Conservation (phyloP, 164 flowering plant genomes). For the Nelumbo lutea region DNA sequence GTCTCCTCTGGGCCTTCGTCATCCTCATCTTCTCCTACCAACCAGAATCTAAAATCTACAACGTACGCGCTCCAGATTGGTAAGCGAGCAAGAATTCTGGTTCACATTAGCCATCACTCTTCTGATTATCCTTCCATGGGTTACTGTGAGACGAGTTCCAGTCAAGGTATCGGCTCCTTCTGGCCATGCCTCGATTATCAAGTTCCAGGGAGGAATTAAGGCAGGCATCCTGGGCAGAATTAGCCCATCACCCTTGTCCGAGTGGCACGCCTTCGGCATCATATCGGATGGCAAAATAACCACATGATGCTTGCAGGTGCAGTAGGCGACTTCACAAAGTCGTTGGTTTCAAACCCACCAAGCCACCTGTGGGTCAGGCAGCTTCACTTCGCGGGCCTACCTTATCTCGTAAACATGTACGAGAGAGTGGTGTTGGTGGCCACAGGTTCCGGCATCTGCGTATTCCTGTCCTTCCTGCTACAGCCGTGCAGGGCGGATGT, state of each 20-base stretch:
- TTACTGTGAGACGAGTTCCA: conserved; percentile 45
- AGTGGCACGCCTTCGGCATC: conserved; percentile 79
- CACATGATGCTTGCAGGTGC: conserved; percentile 84
- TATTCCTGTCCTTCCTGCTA: conserved; percentile 53
- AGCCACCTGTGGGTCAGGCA: conserved; percentile 57
- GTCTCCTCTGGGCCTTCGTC: conserved; percentile 51
- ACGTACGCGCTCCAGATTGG: conserved; percentile 23
- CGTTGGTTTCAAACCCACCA: conserved; percentile 54
- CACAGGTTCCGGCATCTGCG: conserved; percentile 69
- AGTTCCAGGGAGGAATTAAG: conserved; percentile 52
- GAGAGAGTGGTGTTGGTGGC: conserved; percentile 53
- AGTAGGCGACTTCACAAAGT: conserved; percentile 72
- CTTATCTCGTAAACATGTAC: conserved; percentile 61
- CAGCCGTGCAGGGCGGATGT: conserved; percentile 47
- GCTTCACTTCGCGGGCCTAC: conserved; percentile 63
- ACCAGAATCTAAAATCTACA: conserved; percentile 32
- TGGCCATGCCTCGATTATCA: conserved; percentile 56
- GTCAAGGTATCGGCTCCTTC: conserved; percentile 45
- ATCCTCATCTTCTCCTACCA: conserved; percentile 38
- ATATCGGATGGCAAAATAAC: conserved; percentile 52
- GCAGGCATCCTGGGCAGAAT: conserved; percentile 34
- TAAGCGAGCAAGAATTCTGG: conserved; percentile 50
- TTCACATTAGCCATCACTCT: conserved; percentile 46
- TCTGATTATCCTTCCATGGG: conserved; percentile 59
- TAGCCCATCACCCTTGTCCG: conserved; percentile 44